Evolutionary conservation across 371 early-diverging fungal genomes (phyloP).

Genomic region (Syncephalastrum racemosum): DNA sequence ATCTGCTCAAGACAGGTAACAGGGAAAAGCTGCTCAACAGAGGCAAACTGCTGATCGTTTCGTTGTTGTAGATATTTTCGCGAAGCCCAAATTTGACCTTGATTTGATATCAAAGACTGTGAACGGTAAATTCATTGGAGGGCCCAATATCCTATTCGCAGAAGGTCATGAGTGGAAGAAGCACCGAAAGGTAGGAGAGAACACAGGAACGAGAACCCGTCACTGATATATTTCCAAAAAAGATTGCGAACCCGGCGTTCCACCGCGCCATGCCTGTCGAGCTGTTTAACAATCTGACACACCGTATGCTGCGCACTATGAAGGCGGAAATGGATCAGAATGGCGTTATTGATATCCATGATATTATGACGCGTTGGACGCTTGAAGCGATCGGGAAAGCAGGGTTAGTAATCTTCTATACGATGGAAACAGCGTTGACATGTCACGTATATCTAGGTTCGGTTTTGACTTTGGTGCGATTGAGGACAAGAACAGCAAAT

Average conservation of each 20-base stretch:
- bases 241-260: slow-evolving; percentile 22
- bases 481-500: slow-evolving; percentile 10
- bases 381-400: slow-evolving; percentile 13
- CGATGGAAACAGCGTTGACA: too few relatives aligned
- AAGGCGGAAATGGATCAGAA: neutral
- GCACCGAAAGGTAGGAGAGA: slow-evolving; percentile 14
- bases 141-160: slow-evolving; percentile 7
- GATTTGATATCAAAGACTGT: neutral
- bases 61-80: slow-evolving; percentile 6
- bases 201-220: neutral
- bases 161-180: slow-evolving; percentile 15
- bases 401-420: slow-evolving; percentile 3
- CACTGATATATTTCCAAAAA: neutral
- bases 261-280: slow-evolving; percentile 24
- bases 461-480: slow-evolving; percentile 23
- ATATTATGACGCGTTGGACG: slow-evolving; percentile 13
- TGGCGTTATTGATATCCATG: neutral
- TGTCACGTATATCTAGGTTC: neutral
- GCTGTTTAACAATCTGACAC: slow-evolving; percentile 10
- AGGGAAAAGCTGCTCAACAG: neutral
- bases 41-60: neutral
- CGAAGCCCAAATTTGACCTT: neutral
- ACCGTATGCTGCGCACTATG: neutral
- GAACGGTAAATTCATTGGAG: slow-evolving; percentile 19
- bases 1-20: slow-evolving; percentile 1